Base-by-base conservation (phyloP, 2,329 filamentous ascomycete species). In the Aspergillus fumigatus region DNA sequence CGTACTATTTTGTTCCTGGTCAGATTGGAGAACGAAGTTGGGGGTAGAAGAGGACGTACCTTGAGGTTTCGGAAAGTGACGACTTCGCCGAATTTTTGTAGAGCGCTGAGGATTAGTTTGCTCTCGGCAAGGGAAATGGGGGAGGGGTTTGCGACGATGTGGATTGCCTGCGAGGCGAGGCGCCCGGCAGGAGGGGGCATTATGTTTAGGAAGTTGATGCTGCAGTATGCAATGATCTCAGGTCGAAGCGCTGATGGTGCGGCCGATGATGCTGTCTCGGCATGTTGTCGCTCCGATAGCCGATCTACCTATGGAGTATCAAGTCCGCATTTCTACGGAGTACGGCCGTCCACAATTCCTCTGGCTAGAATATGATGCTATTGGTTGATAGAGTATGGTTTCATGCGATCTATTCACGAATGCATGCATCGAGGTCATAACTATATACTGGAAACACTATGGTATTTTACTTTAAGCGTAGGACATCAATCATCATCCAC, bases 51-150 rank as follows among this genome's bases (percentile, higher is more conserved):
- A 14, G 17, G 17, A 21, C 3, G 23, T 62, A 76, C 73, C 62
- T 69, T 71, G 14, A 72, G 55, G 54, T 73, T 75, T 32, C 69
- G 64, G 59, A 75, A 77, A 25, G 69, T 70, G 9, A 67, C 62
- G 7, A 77, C 73, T 60, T 76, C 73, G 21, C 75, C 75, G 62
- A 73, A 76, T 63, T 73, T 71, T 58, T 76, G 73, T 19, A 77
- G 62, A 6, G 71, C 69, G 43, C 65, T 60, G 21, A 76, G 67
- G 26, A 77, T 60, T 19, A 65, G 62, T 57, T 66, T 67, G 58
- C 70, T 73, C 55, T 76, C 72, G 21, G 62, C 52, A 6, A 76
- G 54, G 32, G 59, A 70, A 25, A 61, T 65, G 14, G 70, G 67
- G 4, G 61, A 49, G 0, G 71, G 71, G 8, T 50, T 51, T 49